These are phyloP conservation scores for Chrysanthemum makinoi DNA, from an alignment of 129 eudicot genomes.

Conservation along the genomic window DNA sequence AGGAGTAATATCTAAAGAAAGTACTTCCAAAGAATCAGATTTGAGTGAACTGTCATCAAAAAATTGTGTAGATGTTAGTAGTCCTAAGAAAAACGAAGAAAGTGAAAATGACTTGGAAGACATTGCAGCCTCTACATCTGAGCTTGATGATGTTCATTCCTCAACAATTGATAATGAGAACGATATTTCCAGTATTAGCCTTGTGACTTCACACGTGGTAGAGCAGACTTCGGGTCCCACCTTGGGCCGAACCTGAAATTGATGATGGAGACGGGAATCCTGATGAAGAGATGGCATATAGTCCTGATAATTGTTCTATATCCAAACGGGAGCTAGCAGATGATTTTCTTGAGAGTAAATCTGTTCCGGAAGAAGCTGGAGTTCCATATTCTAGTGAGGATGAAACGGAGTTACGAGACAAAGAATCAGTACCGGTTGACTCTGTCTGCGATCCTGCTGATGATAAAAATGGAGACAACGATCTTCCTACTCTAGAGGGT, in stretches of 20 bases:
- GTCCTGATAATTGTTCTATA: not conserved
- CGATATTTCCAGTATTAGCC: conserved; percentile 20
- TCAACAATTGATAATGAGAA: conserved; percentile 26
- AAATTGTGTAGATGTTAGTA: conserved; percentile 20
- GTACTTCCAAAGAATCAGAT: conserved; percentile 23
- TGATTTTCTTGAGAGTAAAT: conserved; percentile 34
- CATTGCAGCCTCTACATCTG: conserved; percentile 25
- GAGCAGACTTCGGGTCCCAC: conserved; percentile 25
- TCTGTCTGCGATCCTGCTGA: conserved; percentile 26
- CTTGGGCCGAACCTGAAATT: conserved; percentile 26
- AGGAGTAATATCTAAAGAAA: conserved; percentile 29
- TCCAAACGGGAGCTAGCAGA: conserved; percentile 20
- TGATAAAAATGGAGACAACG: not conserved
- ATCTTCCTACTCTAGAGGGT: conserved; percentile 17
- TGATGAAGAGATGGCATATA: not conserved
- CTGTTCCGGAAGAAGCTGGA: conserved; percentile 32
- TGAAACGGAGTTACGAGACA: conserved; percentile 21
- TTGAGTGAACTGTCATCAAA: conserved; percentile 26
- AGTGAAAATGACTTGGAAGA: conserved; percentile 20
- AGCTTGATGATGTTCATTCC: conserved; percentile 18
- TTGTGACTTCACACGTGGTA: conserved; percentile 26
- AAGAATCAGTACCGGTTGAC: conserved; percentile 15
- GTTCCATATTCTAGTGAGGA: conserved; percentile 28
- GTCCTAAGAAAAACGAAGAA: conserved; percentile 21
- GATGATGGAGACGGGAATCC: conserved; percentile 13